A percentile compares a stretch with the other conserved stretches of the same genome.
Evolutionary conservation across 768 basidiomycete species (phyloP).

Genomic region (Psilocybe tampanensis): DNA sequence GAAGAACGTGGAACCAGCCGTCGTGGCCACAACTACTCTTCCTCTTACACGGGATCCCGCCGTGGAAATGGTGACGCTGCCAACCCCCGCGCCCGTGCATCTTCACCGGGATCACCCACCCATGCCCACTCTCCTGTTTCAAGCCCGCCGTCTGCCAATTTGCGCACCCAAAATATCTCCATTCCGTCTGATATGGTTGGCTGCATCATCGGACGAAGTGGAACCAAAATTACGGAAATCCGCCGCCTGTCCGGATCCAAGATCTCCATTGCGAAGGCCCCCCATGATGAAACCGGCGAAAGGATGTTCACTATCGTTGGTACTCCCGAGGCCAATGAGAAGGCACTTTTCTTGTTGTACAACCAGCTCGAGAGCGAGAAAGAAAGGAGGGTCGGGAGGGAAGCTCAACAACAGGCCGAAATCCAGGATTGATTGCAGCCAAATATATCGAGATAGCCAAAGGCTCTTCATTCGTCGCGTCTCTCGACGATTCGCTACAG

Average conservation of each 20-base stretch:
- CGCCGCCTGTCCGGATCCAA: slow-evolving; percentile 96
- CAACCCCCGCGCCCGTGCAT: slow-evolving; percentile 44
- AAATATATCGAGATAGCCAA: background rate
- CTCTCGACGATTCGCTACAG: slow-evolving; percentile 10
- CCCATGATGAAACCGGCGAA: slow-evolving; percentile 99
- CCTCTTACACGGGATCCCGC: slow-evolving; percentile 51
- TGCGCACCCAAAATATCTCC: slow-evolving; percentile 98
- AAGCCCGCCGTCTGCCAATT: slow-evolving; percentile 68
- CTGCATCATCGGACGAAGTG: slow-evolving; percentile 94
- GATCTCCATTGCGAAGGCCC: slow-evolving; percentile 98
- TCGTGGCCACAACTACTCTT: slow-evolving; percentile 52
- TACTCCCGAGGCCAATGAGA: slow-evolving; percentile 95
- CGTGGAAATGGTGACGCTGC: slow-evolving; percentile 65
- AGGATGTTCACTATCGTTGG: slow-evolving; percentile 99
- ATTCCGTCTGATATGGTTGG: slow-evolving; percentile 99
- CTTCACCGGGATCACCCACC: slow-evolving; percentile 50
- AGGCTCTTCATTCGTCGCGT: slow-evolving; percentile 6
- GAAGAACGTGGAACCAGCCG: slow-evolving; percentile 67
- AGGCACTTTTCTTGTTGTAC: slow-evolving; percentile 95
- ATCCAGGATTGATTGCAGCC: slow-evolving; percentile 40
- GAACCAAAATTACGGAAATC: slow-evolving; percentile 99
- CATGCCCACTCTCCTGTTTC: slow-evolving; percentile 51
- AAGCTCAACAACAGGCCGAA: slow-evolving; percentile 78
- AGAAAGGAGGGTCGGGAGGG: slow-evolving; percentile 87
- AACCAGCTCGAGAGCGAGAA: slow-evolving; percentile 97